Evolutionary conservation across 1,284 basidiomycete species (phyloP).

Genomic region (Ustilago tritici): DNA sequence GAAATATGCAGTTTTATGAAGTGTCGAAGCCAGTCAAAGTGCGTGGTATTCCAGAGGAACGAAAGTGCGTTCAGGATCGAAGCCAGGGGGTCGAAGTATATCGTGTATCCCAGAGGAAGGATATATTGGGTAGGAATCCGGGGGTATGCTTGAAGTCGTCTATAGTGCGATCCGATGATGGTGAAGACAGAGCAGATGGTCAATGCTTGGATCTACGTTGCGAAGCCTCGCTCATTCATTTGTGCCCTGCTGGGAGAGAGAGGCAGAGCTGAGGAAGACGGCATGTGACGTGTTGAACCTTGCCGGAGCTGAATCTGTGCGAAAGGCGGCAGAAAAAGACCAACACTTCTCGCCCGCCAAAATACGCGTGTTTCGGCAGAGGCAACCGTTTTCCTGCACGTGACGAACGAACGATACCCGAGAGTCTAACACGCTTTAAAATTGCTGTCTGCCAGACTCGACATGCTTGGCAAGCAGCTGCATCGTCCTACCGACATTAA

Average conservation of each 20-base stretch:
- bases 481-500: background rate
- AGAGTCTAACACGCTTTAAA: background rate
- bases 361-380: slow-evolving; percentile 3
- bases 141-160: too few relatives aligned
- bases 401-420: background rate
- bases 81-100: background rate
- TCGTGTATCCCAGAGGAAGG: too few relatives aligned
- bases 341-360: background rate
- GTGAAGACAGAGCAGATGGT: background rate
- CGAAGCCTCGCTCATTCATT: too few relatives aligned
- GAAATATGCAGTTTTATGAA: slow-evolving; percentile 1
- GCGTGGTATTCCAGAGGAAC: background rate
- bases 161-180: too few relatives aligned
- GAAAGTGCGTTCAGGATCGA: background rate
- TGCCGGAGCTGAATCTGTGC: background rate
- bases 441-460: background rate
- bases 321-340: background rate
- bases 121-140: too few relatives aligned
- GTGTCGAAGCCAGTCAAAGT: background rate
- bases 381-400: background rate
- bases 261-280: background rate
- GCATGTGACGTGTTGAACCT: background rate
- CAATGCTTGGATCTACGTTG: background rate
- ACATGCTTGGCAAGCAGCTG: background rate
- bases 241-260: too few relatives aligned